Evolutionary conservation across 2,329 filamentous ascomycete genomes (phyloP), one percentile per base, ranked within the genome.

Genomic region (Beauveria bassiana): DNA sequence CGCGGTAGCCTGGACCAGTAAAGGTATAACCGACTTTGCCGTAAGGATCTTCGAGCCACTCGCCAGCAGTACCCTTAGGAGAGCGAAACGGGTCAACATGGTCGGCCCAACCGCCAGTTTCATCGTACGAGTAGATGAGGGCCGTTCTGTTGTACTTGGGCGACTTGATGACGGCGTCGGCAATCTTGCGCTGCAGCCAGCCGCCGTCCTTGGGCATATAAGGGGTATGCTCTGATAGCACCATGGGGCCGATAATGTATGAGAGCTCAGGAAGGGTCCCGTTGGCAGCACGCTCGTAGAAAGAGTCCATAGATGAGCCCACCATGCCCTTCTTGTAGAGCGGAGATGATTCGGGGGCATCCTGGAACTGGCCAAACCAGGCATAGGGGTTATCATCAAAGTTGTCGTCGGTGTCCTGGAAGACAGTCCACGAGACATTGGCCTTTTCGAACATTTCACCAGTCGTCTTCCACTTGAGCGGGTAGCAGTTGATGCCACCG

Each of bases 51-150:
- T 82, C 72, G 7, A 74, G 71, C 81, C 81, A 84, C 66, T 84
- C 81, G 3, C 80, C 81, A 0, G 77, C 65, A 0, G 80, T 82
- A 28, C 76, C 78, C 5, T 73, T 68, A 10, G 79, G 78, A 0
- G 80, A 75, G 60, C 80, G 76, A 65, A 77, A 79, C 0, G 81
- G 81, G n/a, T 73, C 70, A 3, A 84, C 80, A 62, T 83, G 79
- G 62, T 84, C 81, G 14, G 80, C 81, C 70, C 75, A 83, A 31
- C 81, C 81, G 50, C 81, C 81, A 2, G 78, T 79, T 68, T 85
- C 79, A 74, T 69, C 65, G 31, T 68, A 72, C 31, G 72, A 79
- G 66, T 79, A 64, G 77, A 81, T 70, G 73, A 84, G 65, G 0
- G 73, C 75, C 2, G 80, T 82, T 22, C 73, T 75, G 49, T 73